A percentile compares a stretch with the other conserved stretches of the same genome.
These are phyloP conservation scores for Porphyrellus cyaneotinctus DNA, from an alignment of 768 basidiomycete genomes.

Conservation along the genomic window DNA sequence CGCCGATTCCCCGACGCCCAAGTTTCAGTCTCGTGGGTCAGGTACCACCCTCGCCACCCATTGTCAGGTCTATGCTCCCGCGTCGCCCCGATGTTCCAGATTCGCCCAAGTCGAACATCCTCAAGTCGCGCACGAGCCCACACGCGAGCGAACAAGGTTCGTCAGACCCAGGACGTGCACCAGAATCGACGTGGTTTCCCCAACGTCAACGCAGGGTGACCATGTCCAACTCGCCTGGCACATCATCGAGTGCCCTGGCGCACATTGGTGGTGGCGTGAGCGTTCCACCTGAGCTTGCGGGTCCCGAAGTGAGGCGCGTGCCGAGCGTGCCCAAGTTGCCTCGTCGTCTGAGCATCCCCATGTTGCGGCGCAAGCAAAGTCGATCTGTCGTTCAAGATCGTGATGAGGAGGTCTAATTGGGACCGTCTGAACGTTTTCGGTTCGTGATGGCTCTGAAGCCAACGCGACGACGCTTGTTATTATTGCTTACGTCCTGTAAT, in stretches of 20 bases:
- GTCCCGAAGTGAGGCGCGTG: conserved; percentile 7
- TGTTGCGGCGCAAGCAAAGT: conserved; percentile 29
- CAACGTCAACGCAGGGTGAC: conserved; percentile 21
- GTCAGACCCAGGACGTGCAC: background rate
- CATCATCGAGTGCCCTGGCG: background rate
- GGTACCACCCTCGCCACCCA: background rate
- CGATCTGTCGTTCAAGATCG: background rate
- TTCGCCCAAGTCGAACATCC: conserved; percentile 13
- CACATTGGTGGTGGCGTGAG: background rate
- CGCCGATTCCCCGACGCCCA: conserved; percentile 10
- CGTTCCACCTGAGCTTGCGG: background rate
- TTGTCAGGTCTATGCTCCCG: background rate
- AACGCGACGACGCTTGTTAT: too few relatives aligned
- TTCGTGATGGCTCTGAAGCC: too few relatives aligned
- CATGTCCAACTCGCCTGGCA: conserved; percentile 14
- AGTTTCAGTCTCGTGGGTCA: conserved; percentile 10
- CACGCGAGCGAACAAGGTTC: conserved; percentile 5
- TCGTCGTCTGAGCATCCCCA: conserved; percentile 27
- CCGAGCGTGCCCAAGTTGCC: conserved; percentile 25
- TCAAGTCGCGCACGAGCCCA: conserved; percentile 10
- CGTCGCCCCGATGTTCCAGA: conserved; percentile 5
- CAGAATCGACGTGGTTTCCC: background rate
- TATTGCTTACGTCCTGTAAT: too few relatives aligned
- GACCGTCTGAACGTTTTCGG: too few relatives aligned
- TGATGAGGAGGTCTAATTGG: too few relatives aligned